Conservation (phyloP, 2,329 filamentous ascomycete genomes). For the Diaporthe humulicola region DNA sequence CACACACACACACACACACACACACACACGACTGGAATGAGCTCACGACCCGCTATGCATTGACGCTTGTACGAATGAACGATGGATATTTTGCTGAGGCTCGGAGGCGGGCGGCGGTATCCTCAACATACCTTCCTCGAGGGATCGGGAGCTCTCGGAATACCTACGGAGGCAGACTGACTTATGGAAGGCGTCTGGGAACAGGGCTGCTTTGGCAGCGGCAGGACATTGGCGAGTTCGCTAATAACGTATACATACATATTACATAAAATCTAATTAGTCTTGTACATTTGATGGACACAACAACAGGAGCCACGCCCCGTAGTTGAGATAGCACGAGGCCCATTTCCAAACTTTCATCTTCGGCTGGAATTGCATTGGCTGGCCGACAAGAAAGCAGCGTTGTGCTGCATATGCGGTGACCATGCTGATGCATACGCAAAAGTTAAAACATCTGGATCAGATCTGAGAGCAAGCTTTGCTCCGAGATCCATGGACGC, state of each 20-base stretch:
- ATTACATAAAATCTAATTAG: slow-evolving; percentile 15
- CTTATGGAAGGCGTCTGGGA: slow-evolving; percentile 8
- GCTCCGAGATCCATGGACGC: neutral
- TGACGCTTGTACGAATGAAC: slow-evolving; percentile 27
- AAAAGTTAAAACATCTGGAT: neutral
- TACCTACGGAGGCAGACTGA: neutral
- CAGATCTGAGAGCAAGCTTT: neutral
- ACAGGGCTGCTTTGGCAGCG: neutral
- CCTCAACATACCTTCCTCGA: neutral
- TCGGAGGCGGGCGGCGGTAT: neutral
- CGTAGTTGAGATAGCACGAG: neutral
- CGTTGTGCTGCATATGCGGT: neutral
- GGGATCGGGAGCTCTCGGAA: neutral
- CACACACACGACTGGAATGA: neutral
- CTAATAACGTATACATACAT: neutral
- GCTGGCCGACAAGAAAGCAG: neutral
- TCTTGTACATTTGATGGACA: neutral
- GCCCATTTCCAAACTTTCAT: neutral
- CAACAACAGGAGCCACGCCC: neutral
- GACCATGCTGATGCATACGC: neutral
- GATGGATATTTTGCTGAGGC: neutral
- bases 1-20: neutral
- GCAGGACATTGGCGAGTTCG: neutral
- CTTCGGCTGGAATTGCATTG: neutral
- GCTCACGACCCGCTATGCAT: neutral